Evolutionary conservation across 2,329 filamentous ascomycete genomes (phyloP), one percentile per base, ranked within the genome.

Genomic region (Aaosphaeria pasadenensis): DNA sequence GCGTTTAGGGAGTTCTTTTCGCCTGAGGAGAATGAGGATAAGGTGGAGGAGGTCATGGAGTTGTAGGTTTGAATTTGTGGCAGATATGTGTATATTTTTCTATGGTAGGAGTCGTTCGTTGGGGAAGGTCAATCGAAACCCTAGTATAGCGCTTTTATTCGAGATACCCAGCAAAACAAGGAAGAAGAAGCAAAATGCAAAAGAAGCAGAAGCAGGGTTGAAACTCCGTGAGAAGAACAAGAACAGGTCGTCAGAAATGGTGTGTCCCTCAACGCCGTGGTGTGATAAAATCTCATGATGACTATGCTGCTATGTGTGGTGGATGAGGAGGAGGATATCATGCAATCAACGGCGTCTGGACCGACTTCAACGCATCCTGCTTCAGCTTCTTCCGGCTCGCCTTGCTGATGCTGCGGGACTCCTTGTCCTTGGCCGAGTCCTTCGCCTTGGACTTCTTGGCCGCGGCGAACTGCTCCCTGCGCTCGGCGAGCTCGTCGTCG

Each of bases 1-100:
- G 79, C 84, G 3, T 90, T 95, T 60, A 69, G 70, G 44, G 78
- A 82, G 57, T 90, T 83, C 60, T 87, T 87, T 62, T 84, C 73
- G 1, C 41, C 48, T 7, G 51, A 56, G 29, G 36, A 44, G n/a
- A 6, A 42, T 1, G 29, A 42, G 7, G 51, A 58, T 6, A 28
- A 52, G 7, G 42, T 39, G n/a, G 55, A 66, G 43, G 61, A 66
- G 38, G 29, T 58, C 4, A 47, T 64, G 6, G 64, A 68, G 48
- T 48, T 69, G 52, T 69, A 57, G 43, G 39, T 24, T 24, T 24
- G 17, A 3, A 3, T 24, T 24, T 24, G 17, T 24, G 17, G 17
- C 17, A 24, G 17, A 24, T 24, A 24, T 24, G 3, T 24, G 17
- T 24, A 24, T 24, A 24, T 24, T 24, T 24, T 24, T 24, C 17